phyloP scores from a whole-genome alignment of 2,329 filamentous ascomycete genomes.

The Fusarium sp. region DNA sequence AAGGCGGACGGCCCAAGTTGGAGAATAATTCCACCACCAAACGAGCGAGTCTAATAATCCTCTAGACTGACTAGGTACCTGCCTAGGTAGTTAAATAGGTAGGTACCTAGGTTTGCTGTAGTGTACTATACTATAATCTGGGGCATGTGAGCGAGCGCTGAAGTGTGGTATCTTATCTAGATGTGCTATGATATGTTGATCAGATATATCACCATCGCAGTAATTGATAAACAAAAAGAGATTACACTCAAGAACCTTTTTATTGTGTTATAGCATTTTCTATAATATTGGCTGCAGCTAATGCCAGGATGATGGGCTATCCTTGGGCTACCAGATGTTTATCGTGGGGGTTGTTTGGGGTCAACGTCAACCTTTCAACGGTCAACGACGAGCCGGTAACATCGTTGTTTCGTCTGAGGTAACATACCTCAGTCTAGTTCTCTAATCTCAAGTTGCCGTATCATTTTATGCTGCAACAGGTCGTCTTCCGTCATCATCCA shows the following conservation, averaged over 20 bases:
- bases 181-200: background rate
- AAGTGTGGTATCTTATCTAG: slow-evolving; percentile 11
- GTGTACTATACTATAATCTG: background rate
- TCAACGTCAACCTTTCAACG: slow-evolving; percentile 2
- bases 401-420: slow-evolving; percentile 15
- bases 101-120: background rate
- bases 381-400: slow-evolving; percentile 2
- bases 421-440: slow-evolving; percentile 12
- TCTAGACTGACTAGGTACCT: background rate
- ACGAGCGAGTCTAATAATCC: slow-evolving; percentile 22
- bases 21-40: slow-evolving; percentile 48
- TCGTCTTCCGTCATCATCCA: background rate
- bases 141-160: background rate
- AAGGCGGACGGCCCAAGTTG: slow-evolving; percentile 33
- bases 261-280: background rate
- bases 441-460: background rate
- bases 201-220: background rate
- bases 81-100: background rate
- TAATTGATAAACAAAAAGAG: background rate
- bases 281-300: slow-evolving; percentile 15
- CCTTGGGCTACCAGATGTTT: slow-evolving; percentile 15
- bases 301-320: slow-evolving; percentile 16
- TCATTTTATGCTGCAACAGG: background rate
- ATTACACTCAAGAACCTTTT: background rate
- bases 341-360: slow-evolving; percentile 38